Evolutionary conservation across 768 basidiomycete species (phyloP).

Genomic region (Crassisporium funariophilum): DNA sequence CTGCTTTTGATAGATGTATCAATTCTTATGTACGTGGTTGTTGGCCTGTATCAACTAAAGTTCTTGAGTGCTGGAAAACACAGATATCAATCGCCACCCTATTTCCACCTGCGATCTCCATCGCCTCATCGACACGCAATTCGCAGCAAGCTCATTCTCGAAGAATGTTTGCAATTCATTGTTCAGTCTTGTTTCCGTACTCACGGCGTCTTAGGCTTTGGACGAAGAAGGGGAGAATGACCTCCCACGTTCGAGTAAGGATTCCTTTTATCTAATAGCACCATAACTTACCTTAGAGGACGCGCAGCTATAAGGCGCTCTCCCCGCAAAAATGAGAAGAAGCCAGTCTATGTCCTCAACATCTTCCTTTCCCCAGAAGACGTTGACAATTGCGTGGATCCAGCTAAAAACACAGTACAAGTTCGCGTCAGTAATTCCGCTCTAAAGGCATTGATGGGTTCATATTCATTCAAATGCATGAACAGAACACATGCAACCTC

Average conservation of each 20-base stretch:
- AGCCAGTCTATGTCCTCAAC: conserved; percentile 83
- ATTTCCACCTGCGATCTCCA: conserved; percentile 69
- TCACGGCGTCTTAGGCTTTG: conserved; percentile 51
- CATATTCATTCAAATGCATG: conserved; percentile 6
- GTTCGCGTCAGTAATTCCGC: conserved; percentile 53
- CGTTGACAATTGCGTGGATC: conserved; percentile 80
- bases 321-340: conserved; percentile 76
- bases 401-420: conserved; percentile 69
- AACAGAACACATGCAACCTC: conserved; percentile 62
- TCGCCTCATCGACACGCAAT: conserved; percentile 63
- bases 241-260: conserved; percentile 46
- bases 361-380: conserved; percentile 63
- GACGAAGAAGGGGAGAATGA: conserved; percentile 62
- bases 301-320: conserved; percentile 62
- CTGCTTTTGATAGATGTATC: conserved; percentile 59
- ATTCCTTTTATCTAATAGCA: not conserved
- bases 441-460: conserved; percentile 10
- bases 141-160: conserved; percentile 70
- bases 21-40: conserved; percentile 74
- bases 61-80: conserved; percentile 5
- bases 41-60: conserved; percentile 5
- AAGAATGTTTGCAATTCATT: conserved; percentile 56
- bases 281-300: conserved; percentile 16
- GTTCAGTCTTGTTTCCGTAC: not conserved
- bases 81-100: conserved; percentile 82